phyloP scores from a whole-genome alignment of 2,329 filamentous ascomycete species.

The Chaetothyriales sp. region DNA sequence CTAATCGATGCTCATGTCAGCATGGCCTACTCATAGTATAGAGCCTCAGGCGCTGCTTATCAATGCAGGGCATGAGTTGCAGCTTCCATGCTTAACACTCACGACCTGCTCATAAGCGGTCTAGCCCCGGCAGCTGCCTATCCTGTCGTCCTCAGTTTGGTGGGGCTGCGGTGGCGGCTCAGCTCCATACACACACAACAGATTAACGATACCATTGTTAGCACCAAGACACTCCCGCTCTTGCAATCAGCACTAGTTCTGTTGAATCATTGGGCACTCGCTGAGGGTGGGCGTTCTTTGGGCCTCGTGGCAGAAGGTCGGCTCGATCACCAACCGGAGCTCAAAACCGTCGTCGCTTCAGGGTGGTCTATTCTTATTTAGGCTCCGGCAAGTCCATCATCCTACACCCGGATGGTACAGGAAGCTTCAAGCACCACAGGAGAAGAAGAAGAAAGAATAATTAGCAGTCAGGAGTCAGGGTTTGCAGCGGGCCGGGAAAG shows the following conservation, averaged over 20 bases:
- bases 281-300: too few relatives aligned
- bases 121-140: background rate
- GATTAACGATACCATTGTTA: too few relatives aligned
- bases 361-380: background rate
- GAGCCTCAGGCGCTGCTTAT: background rate
- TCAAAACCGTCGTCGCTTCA: background rate
- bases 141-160: background rate
- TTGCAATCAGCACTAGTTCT: too few relatives aligned
- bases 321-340: background rate
- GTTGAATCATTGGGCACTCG: too few relatives aligned
- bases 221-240: too few relatives aligned
- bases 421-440: background rate
- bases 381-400: background rate
- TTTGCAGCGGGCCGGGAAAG: background rate
- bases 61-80: background rate
- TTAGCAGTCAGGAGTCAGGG: background rate
- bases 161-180: background rate
- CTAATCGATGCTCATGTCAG: too few relatives aligned
- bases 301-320: too few relatives aligned
- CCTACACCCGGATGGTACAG: too few relatives aligned
- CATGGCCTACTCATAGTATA: too few relatives aligned
- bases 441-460: background rate
- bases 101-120: background rate
- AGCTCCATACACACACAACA: too few relatives aligned
- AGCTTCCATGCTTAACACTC: too few relatives aligned